Percentiles rank a stretch among this genome's conserved stretches.
phyloP scores from a whole-genome alignment of 1,284 basidiomycete genomes.

The Microbotryum scabiosae region DNA sequence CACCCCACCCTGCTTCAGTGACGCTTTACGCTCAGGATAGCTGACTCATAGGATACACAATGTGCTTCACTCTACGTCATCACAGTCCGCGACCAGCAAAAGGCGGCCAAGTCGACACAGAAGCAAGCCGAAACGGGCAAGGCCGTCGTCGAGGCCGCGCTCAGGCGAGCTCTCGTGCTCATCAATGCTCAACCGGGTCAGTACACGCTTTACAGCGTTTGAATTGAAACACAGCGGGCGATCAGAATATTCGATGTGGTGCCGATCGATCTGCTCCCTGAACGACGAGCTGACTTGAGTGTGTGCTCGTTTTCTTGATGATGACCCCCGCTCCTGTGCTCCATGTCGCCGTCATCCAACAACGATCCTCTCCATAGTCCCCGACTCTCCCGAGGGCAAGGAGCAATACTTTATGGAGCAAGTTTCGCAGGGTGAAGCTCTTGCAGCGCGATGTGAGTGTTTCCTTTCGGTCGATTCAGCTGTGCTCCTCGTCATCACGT shows the following conservation, averaged over 20 bases:
- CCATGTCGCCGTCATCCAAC: not conserved
- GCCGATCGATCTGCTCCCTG: not conserved
- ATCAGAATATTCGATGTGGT: not conserved
- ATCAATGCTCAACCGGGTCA: conserved; percentile 34
- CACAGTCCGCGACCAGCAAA: conserved; percentile 82
- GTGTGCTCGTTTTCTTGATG: not conserved
- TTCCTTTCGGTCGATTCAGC: not conserved
- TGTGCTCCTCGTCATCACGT: not conserved
- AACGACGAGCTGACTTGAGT: not conserved
- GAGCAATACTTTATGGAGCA: conserved; percentile 87
- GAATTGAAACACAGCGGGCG: conserved; percentile 7
- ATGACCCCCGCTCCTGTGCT: conserved; percentile 7
- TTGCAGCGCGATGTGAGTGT: conserved; percentile 62
- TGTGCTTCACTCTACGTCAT: not conserved
- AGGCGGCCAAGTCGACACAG: conserved; percentile 53
- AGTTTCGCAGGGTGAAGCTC: conserved; percentile 76
- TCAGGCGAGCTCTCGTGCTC: conserved; percentile 53
- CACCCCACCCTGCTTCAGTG: not conserved
- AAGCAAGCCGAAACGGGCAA: conserved; percentile 44
- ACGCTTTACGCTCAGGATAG: not conserved
- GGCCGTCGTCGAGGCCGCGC: conserved; percentile 48
- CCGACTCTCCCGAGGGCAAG: conserved; percentile 40
- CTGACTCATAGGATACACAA: not conserved
- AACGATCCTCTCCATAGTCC: conserved; percentile 9
- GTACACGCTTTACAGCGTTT: conserved; percentile 1